Evolutionary conservation across 306 rosid species (phyloP).

Genomic region (Trifolium pratense): DNA sequence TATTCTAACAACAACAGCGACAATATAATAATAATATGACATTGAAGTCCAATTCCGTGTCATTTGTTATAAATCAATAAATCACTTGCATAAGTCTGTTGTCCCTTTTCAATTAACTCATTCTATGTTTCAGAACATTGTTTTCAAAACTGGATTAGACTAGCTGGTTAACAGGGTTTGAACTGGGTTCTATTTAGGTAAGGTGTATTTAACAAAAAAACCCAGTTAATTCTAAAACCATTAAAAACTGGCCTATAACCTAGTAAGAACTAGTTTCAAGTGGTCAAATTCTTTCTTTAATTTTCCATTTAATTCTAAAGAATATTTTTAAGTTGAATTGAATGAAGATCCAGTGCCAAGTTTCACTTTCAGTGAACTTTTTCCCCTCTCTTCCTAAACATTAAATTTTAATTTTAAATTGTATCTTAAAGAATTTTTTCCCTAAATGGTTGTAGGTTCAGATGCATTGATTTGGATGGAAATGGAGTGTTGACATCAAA

Average conservation of each 20-base stretch:
- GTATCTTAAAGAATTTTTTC: neutral
- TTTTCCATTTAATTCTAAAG: neutral
- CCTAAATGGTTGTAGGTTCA: slow-evolving; percentile 66
- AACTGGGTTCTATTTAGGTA: neutral
- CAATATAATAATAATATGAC: neutral
- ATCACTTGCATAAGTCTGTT: neutral
- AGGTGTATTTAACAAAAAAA: neutral
- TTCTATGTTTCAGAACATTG: neutral
- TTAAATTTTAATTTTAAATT: slow-evolving; percentile 9
- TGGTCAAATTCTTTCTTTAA: neutral
- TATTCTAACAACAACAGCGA: neutral
- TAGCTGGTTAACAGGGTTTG: neutral
- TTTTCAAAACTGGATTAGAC: neutral
- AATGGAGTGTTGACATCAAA: slow-evolving; percentile 89
- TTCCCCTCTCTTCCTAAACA: neutral
- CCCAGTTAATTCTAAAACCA: neutral
- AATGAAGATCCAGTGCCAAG: neutral
- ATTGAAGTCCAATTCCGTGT: no score
- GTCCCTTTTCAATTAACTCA: neutral
- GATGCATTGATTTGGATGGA: slow-evolving; percentile 98
- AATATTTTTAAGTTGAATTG: neutral
- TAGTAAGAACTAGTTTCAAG: neutral
- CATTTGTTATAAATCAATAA: neutral
- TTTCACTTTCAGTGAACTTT: neutral
- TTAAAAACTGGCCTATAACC: neutral